Conservation (phyloP, 2,329 filamentous ascomycete genomes). For the Fusarium fracticaudum region DNA sequence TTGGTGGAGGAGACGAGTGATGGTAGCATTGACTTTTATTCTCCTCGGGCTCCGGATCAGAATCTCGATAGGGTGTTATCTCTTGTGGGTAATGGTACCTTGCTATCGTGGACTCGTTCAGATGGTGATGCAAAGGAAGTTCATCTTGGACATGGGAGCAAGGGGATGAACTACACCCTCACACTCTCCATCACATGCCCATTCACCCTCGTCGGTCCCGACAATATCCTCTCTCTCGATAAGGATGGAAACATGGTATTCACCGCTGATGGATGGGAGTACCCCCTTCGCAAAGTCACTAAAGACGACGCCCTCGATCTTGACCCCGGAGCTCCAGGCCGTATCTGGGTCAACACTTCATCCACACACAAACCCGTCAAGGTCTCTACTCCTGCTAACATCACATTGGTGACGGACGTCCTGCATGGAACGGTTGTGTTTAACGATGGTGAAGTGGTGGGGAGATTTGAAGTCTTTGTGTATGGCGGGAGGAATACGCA, state of each 20-base stretch:
- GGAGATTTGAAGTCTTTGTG: conserved; percentile 19
- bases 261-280: conserved; percentile 3
- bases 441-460: neutral
- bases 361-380: conserved; percentile 11
- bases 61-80: neutral
- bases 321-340: conserved; percentile 9
- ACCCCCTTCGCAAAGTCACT: conserved; percentile 11
- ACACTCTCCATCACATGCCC: neutral
- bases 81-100: rapidly evolving
- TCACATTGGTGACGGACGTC: neutral
- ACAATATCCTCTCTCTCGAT: neutral
- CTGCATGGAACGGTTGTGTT: conserved; percentile 1
- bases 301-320: neutral
- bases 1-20: neutral
- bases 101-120: neutral
- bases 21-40: conserved; percentile 5
- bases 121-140: neutral
- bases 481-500: conserved; percentile 16
- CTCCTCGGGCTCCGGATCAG: neutral
- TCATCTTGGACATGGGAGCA: neutral
- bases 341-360: conserved; percentile 11
- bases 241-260: neutral
- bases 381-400: neutral
- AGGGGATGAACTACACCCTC: conserved; percentile 18
- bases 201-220: neutral